Evolutionary conservation across 768 basidiomycete species (phyloP).

Genomic region (Boletus rufocinnamomeus): DNA sequence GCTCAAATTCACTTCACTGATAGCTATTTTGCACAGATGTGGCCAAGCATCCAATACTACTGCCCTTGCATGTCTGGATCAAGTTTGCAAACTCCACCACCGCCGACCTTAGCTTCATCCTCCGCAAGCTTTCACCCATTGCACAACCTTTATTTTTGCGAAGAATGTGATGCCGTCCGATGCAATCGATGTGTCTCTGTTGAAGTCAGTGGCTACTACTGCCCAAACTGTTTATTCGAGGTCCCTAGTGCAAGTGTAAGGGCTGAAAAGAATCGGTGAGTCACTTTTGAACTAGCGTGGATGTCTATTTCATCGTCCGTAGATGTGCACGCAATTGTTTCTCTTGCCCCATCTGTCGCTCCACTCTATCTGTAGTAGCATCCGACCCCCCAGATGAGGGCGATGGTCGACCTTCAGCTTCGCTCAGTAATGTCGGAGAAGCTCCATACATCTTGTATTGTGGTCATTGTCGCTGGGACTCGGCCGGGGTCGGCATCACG

Average conservation of each 20-base stretch:
- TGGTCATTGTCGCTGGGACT: slow-evolving; percentile 94
- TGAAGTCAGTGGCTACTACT: slow-evolving; percentile 97
- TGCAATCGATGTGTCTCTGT: slow-evolving; percentile 91
- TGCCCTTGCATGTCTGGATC: slow-evolving; percentile 65
- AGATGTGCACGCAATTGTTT: slow-evolving; percentile 99
- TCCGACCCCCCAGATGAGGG: slow-evolving; percentile 73
- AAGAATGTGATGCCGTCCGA: slow-evolving; percentile 95
- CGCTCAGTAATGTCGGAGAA: slow-evolving; percentile 67
- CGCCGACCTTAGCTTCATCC: slow-evolving; percentile 76
- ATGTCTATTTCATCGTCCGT: slow-evolving; percentile 5
- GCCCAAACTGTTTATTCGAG: slow-evolving; percentile 97
- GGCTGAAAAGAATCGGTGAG: slow-evolving; percentile 92
- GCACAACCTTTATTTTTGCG: slow-evolving; percentile 91
- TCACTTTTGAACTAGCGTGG: slow-evolving; percentile 9
- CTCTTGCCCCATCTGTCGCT: slow-evolving; percentile 89
- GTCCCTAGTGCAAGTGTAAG: slow-evolving; percentile 98
- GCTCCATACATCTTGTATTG: slow-evolving; percentile 92
- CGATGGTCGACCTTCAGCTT: slow-evolving; percentile 54
- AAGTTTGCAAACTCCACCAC: slow-evolving; percentile 55
- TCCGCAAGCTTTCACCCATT: slow-evolving; percentile 82
- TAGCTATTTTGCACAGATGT: slow-evolving; percentile 30
- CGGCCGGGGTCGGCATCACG: slow-evolving; percentile 83
- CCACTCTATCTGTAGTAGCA: slow-evolving; percentile 88
- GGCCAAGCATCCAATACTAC: slow-evolving; percentile 59
- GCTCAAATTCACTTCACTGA: neutral